These are phyloP conservation scores for Aspergillus tamarii DNA, from an alignment of 2,329 filamentous ascomycete genomes.

Conservation along the genomic window DNA sequence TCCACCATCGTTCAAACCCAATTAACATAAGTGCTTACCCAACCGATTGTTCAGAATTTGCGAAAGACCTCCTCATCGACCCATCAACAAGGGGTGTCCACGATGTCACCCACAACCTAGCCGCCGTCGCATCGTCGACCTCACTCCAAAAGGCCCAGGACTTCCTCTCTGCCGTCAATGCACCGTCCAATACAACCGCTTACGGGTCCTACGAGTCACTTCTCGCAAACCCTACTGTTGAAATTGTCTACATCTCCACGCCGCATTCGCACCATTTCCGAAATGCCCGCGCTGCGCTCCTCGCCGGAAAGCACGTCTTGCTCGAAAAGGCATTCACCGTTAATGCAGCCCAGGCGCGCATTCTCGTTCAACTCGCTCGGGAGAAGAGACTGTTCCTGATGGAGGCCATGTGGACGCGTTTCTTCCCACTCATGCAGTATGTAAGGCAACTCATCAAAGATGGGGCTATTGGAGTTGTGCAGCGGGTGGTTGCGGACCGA, in stretches of 20 bases:
- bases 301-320: conserved; percentile 78
- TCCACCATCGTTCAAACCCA: rapidly evolving
- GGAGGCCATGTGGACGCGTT: conserved; percentile 82
- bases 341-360: conserved; percentile 70
- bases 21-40: background rate
- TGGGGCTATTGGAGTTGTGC: conserved; percentile 51
- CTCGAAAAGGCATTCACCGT: conserved; percentile 85
- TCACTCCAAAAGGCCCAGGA: background rate
- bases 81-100: background rate
- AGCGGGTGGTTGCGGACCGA: conserved; percentile 55
- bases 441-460: conserved; percentile 60
- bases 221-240: conserved; percentile 71
- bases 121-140: conserved; percentile 9
- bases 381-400: conserved; percentile 72
- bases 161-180: background rate
- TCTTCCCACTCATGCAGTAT: conserved; percentile 76
- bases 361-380: conserved; percentile 67
- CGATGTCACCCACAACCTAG: conserved; percentile 1
- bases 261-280: conserved; percentile 87
- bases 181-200: background rate
- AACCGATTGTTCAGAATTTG: background rate
- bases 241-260: conserved; percentile 81
- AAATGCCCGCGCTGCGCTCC: conserved; percentile 74
- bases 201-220: conserved; percentile 79
- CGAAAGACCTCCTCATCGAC: conserved; percentile 7